phyloP scores from a whole-genome alignment of 208 protist genomes.

The Trypanosoma scelopori region DNA sequence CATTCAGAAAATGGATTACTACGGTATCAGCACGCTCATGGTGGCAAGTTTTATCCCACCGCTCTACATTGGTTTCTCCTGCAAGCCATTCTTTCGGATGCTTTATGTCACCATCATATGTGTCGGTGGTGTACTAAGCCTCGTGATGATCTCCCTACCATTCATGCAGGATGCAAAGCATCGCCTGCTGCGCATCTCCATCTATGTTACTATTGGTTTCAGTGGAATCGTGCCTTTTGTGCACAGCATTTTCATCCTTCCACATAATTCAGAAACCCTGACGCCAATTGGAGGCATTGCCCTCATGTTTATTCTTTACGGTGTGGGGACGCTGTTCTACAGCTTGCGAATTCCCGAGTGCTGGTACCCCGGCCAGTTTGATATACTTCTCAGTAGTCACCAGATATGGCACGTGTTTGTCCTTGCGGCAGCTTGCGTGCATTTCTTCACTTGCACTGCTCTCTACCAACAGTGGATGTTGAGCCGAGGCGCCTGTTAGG shows the following conservation, averaged over 20 bases:
- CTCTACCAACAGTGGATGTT: constrained; percentile 43
- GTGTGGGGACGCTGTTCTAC: constrained; percentile 54
- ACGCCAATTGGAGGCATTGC: constrained; percentile 26
- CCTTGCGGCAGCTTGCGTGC: constrained; percentile 42
- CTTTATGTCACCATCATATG: constrained; percentile 42
- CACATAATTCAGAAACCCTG: neutral
- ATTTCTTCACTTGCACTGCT: constrained; percentile 46
- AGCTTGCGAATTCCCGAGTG: constrained; percentile 43
- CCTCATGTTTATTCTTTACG: constrained; percentile 47
- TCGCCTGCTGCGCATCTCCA: constrained; percentile 23
- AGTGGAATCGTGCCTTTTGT: constrained; percentile 37
- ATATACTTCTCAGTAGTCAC: constrained; percentile 47
- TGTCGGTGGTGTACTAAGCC: constrained; percentile 29
- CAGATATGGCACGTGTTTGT: constrained; percentile 71
- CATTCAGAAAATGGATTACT: constrained; percentile 42
- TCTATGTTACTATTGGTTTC: constrained; percentile 37
- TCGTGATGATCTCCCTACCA: constrained; percentile 27
- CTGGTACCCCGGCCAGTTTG: constrained; percentile 50
- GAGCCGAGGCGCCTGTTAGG: constrained; percentile 34
- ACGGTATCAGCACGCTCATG: constrained; percentile 55
- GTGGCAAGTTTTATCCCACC: constrained; percentile 49
- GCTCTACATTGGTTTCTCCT: constrained; percentile 50
- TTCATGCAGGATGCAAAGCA: constrained; percentile 20
- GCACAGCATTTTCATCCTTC: constrained; percentile 31
- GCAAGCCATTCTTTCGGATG: constrained; percentile 28